Base-by-base conservation (phyloP, 257 asterid species). In the Primulina tabacum region DNA sequence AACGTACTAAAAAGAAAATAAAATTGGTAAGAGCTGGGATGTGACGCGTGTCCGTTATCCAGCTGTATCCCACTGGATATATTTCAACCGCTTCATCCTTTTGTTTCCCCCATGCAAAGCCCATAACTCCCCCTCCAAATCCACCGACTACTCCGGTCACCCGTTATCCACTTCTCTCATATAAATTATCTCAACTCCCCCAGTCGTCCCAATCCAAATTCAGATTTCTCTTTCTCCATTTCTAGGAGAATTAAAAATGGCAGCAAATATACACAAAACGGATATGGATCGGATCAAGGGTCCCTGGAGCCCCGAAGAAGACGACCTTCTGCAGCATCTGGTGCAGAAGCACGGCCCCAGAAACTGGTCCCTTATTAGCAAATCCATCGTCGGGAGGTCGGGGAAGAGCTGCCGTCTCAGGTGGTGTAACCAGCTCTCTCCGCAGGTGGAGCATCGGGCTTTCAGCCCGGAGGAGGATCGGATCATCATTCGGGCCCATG, bases 341-440 rank as follows among this genome's bases (percentile, higher is more conserved):
- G 86, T 84, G 8, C 75, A 70, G 6, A 72, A 65, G 12, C 71
- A 77, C 73, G 89, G 86, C 35, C 76, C 86, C 4, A 43, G 82
- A 2, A 82, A 81, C 75, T 84, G 86, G 89, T 70, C 86, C 43
- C 40, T 73, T 5, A 81, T 84, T 28, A 68, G 89, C 69, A 77
- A 73, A 64, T 68, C 77, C 53, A 77, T 84, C 4, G 70, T 68
- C 11, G 84, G 89, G 2, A 50, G 86, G 28, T 77, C 89, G 14
- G 84, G 86, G 2, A 84, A 84, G 68, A 79, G 84, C 32, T 84
- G 89, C 70, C 78, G 89, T 0, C 35, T 84, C 8, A 62, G 89
- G 59, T 84, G 89, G 89, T 81, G 84, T 68, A 84, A 84, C 52
- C 89, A 84, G 76, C 77, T 84, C 59, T 76, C 80, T 1, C 89